phyloP scores from a whole-genome alignment of 2,329 filamentous ascomycete species.

The Aspergillus transmontanensis region DNA sequence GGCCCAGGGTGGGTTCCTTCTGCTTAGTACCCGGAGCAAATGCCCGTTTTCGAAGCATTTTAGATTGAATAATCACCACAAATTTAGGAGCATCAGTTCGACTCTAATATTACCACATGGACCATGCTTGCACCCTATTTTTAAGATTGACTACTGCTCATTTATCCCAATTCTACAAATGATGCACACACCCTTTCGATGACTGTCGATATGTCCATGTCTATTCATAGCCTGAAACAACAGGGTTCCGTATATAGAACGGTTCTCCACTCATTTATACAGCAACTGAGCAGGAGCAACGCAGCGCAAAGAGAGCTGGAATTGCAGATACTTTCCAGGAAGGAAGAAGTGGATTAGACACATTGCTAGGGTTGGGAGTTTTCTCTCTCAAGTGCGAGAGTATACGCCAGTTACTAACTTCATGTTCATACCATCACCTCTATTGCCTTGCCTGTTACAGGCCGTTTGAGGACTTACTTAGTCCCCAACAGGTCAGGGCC shows the following conservation, averaged over 20 bases:
- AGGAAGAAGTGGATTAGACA: not conserved
- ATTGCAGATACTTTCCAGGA: not conserved
- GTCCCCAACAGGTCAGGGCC: not conserved
- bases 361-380: conserved; percentile 2
- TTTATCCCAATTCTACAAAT: not conserved
- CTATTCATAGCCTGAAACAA: conserved; percentile 1
- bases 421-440: not conserved
- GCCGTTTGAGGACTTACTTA: not conserved
- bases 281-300: not conserved
- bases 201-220: not conserved
- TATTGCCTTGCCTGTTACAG: not conserved
- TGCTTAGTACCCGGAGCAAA: not conserved
- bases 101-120: not conserved
- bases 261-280: not conserved
- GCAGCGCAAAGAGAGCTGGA: not conserved
- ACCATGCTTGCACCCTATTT: not conserved
- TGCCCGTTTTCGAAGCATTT: not conserved
- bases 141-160: not conserved
- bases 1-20: not conserved
- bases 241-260: not conserved
- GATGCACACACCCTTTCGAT: not conserved
- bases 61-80: not conserved
- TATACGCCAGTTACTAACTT: not conserved
- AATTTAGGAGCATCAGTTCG: not conserved
- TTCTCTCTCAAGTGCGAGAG: not conserved